These are phyloP conservation scores for Venturiaceae sp. DNA, from an alignment of 2,329 filamentous ascomycete genomes.

Conservation along the genomic window DNA sequence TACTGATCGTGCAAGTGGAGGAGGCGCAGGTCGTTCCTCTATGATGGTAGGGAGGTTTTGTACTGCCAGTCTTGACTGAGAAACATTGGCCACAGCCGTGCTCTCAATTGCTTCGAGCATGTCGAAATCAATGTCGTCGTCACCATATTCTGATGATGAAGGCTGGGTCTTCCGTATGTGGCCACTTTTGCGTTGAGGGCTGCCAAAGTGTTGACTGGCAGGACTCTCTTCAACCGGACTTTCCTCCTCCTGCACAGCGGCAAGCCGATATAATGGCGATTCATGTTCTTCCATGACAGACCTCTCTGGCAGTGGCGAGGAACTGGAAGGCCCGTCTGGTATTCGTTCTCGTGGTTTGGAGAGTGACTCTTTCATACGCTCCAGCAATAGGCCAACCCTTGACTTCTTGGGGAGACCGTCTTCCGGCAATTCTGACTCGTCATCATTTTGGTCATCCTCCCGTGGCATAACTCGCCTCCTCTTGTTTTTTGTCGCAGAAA, in stretches of 20 bases:
- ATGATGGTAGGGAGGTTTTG: slow-evolving; percentile 1
- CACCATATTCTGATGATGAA: slow-evolving; percentile 12
- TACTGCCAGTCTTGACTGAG: background rate
- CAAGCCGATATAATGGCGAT: background rate
- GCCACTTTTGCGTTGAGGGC: background rate
- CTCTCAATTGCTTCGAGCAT: slow-evolving; percentile 9
- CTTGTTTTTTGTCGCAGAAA: slow-evolving; percentile 29
- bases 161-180: background rate
- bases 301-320: slow-evolving; percentile 31
- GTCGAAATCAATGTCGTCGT: slow-evolving; percentile 14
- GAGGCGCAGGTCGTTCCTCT: background rate
- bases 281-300: background rate
- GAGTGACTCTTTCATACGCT: slow-evolving; percentile 36
- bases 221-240: background rate
- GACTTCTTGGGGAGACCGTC: slow-evolving; percentile 14
- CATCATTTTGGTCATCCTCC: slow-evolving; percentile 19
- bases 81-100: background rate
- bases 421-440: slow-evolving; percentile 12
- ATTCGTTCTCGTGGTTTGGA: slow-evolving; percentile 18
- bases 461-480: slow-evolving; percentile 7
- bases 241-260: background rate
- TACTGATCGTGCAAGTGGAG: background rate
- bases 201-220: background rate
- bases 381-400: slow-evolving; percentile 23
- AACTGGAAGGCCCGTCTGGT: slow-evolving; percentile 32